Conservation (phyloP, 1,284 basidiomycete species). For the Mycena citricolor region DNA sequence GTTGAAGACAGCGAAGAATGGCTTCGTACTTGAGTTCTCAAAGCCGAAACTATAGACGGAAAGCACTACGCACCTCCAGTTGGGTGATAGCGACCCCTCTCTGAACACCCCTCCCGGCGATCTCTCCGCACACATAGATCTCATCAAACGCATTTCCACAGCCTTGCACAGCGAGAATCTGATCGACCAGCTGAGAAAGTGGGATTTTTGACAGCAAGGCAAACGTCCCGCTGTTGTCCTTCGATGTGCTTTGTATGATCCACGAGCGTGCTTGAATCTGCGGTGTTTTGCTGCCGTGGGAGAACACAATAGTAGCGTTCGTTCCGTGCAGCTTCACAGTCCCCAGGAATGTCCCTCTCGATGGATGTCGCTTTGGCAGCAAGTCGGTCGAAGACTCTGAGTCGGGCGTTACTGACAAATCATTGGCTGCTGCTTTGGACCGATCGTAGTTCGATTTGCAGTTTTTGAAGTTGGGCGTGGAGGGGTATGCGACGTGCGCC, state of each 20-base stretch:
- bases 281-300: constrained; percentile 5
- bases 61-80: constrained; percentile 9
- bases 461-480: constrained; percentile 20
- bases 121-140: constrained; percentile 22
- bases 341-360: constrained; percentile 21
- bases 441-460: constrained; percentile 18
- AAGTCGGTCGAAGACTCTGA: neutral
- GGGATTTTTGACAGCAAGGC: constrained; percentile 21
- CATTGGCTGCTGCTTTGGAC: too few species aligned
- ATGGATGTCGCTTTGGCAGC: constrained; percentile 5
- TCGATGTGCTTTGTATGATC: constrained; percentile 16
- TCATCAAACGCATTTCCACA: constrained; percentile 10
- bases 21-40: constrained; percentile 1
- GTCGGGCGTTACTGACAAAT: too few species aligned
- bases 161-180: constrained; percentile 19
- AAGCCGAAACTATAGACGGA: too few species aligned
- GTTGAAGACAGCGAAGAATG: constrained; percentile 26
- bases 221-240: constrained; percentile 18
- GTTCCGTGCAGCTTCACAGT: constrained; percentile 25
- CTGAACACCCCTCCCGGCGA: constrained; percentile 23
- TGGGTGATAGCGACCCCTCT: constrained; percentile 23
- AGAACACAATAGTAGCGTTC: constrained; percentile 28
- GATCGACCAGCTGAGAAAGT: constrained; percentile 20
- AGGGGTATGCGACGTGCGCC: constrained; percentile 21
- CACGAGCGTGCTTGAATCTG: constrained; percentile 24